Evolutionary conservation across 2,329 filamentous ascomycete species (phyloP).

Genomic region (Claviceps paspali): DNA sequence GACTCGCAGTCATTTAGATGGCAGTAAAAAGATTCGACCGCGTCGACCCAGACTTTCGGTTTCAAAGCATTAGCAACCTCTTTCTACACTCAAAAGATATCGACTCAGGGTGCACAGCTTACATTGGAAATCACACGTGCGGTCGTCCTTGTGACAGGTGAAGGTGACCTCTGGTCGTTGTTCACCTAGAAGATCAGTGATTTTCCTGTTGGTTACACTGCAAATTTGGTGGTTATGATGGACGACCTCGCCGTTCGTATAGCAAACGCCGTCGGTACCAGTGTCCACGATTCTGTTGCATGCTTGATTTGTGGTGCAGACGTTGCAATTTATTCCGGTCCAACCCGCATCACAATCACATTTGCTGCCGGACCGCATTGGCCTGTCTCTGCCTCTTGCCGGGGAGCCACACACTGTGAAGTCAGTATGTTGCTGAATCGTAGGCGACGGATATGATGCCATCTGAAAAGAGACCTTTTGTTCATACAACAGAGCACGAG

Average conservation of each 20-base stretch:
- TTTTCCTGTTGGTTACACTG: slow-evolving; percentile 92
- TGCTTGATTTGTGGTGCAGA: slow-evolving; percentile 69
- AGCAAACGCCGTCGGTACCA: slow-evolving; percentile 73
- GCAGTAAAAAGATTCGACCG: slow-evolving; percentile 93
- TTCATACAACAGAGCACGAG: background rate
- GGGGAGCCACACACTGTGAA: slow-evolving; percentile 66
- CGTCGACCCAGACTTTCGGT: slow-evolving; percentile 81
- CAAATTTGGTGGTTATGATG: slow-evolving; percentile 97
- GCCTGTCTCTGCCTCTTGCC: slow-evolving; percentile 63
- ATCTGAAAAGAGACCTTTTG: too few species aligned
- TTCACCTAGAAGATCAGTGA: slow-evolving; percentile 69
- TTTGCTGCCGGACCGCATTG: slow-evolving; percentile 51
- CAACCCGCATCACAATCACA: slow-evolving; percentile 90
- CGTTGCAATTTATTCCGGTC: slow-evolving; percentile 95
- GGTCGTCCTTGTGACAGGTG: slow-evolving; percentile 60
- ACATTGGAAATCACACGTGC: slow-evolving; percentile 92
- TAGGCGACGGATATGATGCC: background rate
- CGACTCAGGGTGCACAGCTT: slow-evolving; percentile 18
- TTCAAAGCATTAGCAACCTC: background rate
- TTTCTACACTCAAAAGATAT: background rate
- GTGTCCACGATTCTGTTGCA: slow-evolving; percentile 82
- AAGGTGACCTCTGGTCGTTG: slow-evolving; percentile 90
- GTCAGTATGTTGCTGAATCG: background rate
- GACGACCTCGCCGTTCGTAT: slow-evolving; percentile 76
- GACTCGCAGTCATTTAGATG: slow-evolving; percentile 69